Conservation (phyloP, 495 filamentous ascomycete species). For the Daldinia grandis region DNA sequence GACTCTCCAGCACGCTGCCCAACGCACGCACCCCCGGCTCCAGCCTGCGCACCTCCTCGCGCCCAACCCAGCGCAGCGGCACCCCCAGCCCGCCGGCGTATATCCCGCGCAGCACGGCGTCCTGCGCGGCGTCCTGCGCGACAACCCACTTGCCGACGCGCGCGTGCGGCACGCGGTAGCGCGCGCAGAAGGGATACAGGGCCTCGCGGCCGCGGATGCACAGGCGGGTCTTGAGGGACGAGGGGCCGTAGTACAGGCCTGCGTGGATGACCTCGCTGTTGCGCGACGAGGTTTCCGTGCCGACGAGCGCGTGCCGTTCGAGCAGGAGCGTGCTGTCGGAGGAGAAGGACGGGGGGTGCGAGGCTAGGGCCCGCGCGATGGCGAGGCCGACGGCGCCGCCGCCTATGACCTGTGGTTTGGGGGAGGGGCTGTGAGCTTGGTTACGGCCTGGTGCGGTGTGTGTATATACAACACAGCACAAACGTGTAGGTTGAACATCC, state of each 20-base stretch:
- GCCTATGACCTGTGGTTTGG: constrained; percentile 73
- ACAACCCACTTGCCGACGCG: constrained; percentile 95
- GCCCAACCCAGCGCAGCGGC: constrained; percentile 73
- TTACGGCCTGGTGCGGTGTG: constrained; percentile 3
- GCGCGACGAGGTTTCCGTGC: constrained; percentile 90
- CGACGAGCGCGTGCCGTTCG: constrained; percentile 78
- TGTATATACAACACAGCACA: background rate
- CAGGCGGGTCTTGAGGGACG: constrained; percentile 80
- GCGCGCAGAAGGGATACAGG: constrained; percentile 80
- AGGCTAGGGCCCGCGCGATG: constrained; percentile 80
- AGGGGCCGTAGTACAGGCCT: constrained; percentile 87
- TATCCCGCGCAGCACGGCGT: constrained; percentile 68
- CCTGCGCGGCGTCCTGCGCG: constrained; percentile 78
- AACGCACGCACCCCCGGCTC: constrained; percentile 81
- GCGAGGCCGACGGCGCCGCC: constrained; percentile 91
- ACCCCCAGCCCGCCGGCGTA: constrained; percentile 58
- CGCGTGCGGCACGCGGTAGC: constrained; percentile 70
- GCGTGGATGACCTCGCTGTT: constrained; percentile 98
- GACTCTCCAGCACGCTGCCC: constrained; percentile 80
- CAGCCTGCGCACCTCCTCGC: constrained; percentile 63
- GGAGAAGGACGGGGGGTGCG: constrained; percentile 49
- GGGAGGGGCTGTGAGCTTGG: constrained; percentile 3
- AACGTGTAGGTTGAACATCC: background rate
- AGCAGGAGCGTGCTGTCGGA: constrained; percentile 74
- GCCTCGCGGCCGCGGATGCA: constrained; percentile 79